Conservation (phyloP, 495 filamentous ascomycete genomes). For the Hyphodiscus hymeniophilus region DNA sequence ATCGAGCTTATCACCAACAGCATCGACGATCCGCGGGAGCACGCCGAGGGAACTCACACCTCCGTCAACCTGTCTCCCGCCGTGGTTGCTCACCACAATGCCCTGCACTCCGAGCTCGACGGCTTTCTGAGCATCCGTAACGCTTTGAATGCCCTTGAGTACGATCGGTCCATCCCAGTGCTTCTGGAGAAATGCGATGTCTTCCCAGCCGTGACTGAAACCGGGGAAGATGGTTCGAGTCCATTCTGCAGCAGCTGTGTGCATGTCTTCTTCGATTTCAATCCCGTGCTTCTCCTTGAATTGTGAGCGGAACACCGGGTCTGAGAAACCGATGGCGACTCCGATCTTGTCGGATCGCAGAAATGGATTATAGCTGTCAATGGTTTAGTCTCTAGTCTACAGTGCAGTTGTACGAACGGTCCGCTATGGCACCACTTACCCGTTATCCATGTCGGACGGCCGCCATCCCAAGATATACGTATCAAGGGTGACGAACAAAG, state of each 20-base stretch:
- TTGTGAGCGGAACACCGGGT: conserved; percentile 21
- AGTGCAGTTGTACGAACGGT: too few relatives aligned
- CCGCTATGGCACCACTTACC: too few relatives aligned
- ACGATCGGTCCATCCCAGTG: conserved; percentile 43
- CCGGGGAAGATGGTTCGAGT: conserved; percentile 17
- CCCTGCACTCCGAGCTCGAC: conserved; percentile 76
- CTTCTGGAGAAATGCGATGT: conserved; percentile 47
- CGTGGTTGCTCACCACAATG: conserved; percentile 58
- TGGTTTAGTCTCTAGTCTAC: too few relatives aligned
- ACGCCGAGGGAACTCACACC: conserved; percentile 55
- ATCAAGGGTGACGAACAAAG: conserved; percentile 54
- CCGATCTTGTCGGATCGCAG: conserved; percentile 38
- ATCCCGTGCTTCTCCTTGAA: conserved; percentile 17
- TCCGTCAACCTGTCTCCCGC: conserved; percentile 56
- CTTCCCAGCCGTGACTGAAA: too few relatives aligned
- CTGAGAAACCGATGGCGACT: conserved; percentile 21
- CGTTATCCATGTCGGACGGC: conserved; percentile 46
- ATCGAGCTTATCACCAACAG: neutral
- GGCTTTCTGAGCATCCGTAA: conserved; percentile 83
- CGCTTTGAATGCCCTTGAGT: conserved; percentile 84
- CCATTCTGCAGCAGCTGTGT: conserved; percentile 18
- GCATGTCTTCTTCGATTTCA: conserved; percentile 9
- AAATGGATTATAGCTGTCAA: too few relatives aligned
- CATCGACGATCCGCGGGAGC: conserved; percentile 52
- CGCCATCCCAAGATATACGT: conserved; percentile 61